Evolutionary conservation across 352 stramenopile species (phyloP).

Genomic region (Globisporangium lucens): DNA sequence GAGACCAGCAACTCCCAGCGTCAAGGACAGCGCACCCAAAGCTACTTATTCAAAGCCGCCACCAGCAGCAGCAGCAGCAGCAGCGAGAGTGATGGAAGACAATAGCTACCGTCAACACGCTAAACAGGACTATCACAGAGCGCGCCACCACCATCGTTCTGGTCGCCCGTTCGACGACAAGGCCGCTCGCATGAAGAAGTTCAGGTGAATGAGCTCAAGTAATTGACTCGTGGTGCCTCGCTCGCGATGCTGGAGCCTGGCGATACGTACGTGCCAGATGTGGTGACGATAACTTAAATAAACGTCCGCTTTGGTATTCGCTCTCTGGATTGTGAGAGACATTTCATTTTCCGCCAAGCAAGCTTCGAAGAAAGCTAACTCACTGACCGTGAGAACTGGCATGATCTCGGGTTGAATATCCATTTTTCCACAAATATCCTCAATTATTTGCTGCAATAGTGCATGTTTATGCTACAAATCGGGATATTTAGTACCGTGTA

Average conservation of each 20-base stretch:
- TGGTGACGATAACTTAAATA: not conserved
- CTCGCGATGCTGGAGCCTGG: not conserved
- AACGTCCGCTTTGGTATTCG: not conserved
- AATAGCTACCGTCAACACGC: not conserved
- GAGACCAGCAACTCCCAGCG: not conserved
- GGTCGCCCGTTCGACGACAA: conserved; percentile 1
- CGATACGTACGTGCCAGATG: not conserved
- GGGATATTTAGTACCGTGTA: too few species aligned
- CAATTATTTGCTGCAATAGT: too few species aligned
- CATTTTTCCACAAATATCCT: too few species aligned
- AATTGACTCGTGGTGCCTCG: not conserved
- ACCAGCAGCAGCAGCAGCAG: not conserved
- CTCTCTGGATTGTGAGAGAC: not conserved
- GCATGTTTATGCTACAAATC: too few species aligned
- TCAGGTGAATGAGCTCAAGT: not conserved
- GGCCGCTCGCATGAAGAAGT: not conserved
- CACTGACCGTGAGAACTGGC: not conserved
- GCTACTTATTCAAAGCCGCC: not conserved
- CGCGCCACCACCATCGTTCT: not conserved
- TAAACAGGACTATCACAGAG: not conserved
- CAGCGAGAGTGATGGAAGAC: not conserved
- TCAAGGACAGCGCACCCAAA: not conserved
- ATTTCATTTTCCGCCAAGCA: too few species aligned
- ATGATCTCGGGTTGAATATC: too few species aligned
- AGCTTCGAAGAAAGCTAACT: not conserved